Percentiles rank a stretch among this genome's conserved stretches.
Conservation (phyloP, 2,329 filamentous ascomycete genomes). For the Curvularia verruculosa region DNA sequence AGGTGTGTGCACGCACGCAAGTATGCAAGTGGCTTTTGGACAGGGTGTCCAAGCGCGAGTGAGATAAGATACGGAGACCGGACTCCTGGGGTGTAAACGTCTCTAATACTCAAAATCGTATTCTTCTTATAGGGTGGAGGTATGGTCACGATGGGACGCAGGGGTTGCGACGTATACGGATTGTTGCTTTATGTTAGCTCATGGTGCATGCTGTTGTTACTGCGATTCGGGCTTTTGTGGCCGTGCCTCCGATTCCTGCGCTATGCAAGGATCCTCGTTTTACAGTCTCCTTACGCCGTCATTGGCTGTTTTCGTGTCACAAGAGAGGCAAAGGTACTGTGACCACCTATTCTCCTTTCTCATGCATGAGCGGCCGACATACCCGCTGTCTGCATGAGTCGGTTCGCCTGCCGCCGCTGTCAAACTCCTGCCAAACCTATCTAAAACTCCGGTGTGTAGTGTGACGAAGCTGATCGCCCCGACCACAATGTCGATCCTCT, state of each 20-base stretch:
- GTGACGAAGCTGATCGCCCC: background rate
- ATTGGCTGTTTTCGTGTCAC: background rate
- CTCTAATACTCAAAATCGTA: background rate
- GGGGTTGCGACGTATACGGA: background rate
- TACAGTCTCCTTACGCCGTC: background rate
- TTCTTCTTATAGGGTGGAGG: background rate
- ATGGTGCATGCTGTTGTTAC: background rate
- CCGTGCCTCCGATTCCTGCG: background rate
- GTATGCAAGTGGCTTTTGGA: background rate
- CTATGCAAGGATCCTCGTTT: background rate
- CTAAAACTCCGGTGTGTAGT: background rate
- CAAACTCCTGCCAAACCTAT: background rate
- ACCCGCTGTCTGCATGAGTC: background rate
- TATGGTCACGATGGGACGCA: background rate
- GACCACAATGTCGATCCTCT: constrained; percentile 6
- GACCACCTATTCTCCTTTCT: constrained; percentile 2
- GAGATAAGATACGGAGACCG: background rate
- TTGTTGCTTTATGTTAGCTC: background rate
- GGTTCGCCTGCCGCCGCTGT: background rate
- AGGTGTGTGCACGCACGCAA: background rate
- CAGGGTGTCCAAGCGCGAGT: background rate
- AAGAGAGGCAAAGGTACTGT: background rate
- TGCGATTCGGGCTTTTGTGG: background rate
- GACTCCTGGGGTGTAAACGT: background rate
- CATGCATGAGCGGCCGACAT: background rate